phyloP scores from a whole-genome alignment of 805 yeast species.

The Lachancea mirantina region DNA sequence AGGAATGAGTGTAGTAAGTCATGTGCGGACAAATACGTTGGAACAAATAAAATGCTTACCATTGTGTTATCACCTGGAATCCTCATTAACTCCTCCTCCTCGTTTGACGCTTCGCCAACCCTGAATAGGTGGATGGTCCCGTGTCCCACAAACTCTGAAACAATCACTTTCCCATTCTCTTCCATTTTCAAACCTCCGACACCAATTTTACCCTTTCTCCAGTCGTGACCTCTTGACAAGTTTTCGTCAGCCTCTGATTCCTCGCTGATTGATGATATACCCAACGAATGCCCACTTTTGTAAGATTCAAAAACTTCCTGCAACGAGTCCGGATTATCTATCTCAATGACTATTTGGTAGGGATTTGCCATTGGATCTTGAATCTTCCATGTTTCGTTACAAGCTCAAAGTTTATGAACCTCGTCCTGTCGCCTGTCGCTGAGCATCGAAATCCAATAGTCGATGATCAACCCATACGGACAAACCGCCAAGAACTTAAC shows the following conservation, averaged over 20 bases:
- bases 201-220: slow-evolving; percentile 4
- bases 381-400: no score
- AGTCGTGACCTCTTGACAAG: slow-evolving; percentile 2
- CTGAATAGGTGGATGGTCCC: slow-evolving; percentile 68
- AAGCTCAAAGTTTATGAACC: no score
- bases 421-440: no score
- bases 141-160: slow-evolving; percentile 58
- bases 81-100: slow-evolving; percentile 17
- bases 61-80: slow-evolving; percentile 53
- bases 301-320: slow-evolving; percentile 4
- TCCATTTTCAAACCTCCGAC: background rate
- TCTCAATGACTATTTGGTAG: slow-evolving; percentile 6
- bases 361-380: no score
- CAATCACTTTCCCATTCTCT: slow-evolving; percentile 5
- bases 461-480: no score
- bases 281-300: slow-evolving; percentile 2
- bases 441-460: no score
- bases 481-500: no score
- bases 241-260: no score
- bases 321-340: slow-evolving; percentile 1
- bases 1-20: slow-evolving; percentile 64
- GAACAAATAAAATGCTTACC: slow-evolving; percentile 77
- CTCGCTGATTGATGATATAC: no score
- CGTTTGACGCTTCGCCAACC: slow-evolving; percentile 25
- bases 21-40: slow-evolving; percentile 78